Base-by-base conservation (phyloP, 208 protist species). In the Acanthamoeba culbertsoni region DNA sequence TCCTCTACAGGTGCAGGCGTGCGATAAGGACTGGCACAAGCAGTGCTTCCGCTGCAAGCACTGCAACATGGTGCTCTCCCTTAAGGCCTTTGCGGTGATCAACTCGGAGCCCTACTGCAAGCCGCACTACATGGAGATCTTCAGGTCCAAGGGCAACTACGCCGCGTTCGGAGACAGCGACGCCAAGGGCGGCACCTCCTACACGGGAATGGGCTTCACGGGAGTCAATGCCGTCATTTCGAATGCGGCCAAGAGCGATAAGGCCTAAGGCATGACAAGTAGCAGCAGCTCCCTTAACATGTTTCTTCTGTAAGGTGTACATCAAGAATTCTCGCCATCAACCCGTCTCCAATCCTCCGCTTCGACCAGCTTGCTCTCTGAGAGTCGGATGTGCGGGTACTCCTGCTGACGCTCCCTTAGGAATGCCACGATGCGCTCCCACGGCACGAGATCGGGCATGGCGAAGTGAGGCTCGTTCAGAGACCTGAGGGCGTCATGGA, bases 1-100 rank as follows among this genome's bases (percentile, higher is more conserved):
- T 55, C 12, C 48, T 8, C 48, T 10, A 68, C 59, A 68, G 59
- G 59, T 68, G 28, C 59, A 68, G 31, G 59, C 59, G 59, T 68
- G 59, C 59, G 59, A 68, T n/a, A 68, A 68, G 59, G 59, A 68
- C 59, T 68, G 59, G 59, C 59, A 68, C 59, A 68, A 68, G 59
- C 59, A 68, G 28, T 68, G 59, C 59, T 68, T 68, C 59, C 59
- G 59, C 8, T 68, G 59, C 59, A 68, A 68, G 59, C 59, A 68
- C 59, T 68, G 59, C 59, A 68, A 68, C 59, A 68, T 68, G 59
- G 59, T 68, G 59, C 59, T 68, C 59, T 68, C 59, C 20, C 59
- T 68, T n/a, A 68, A 68, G 59, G 59, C 59, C 31, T 68, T 68
- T 33, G 59, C 59, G 20, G 59, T 68, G 12, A 68, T 68, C 59